A percentile compares a stretch with the other conserved stretches of the same genome.
Evolutionary conservation across 1,284 basidiomycete genomes (phyloP).

Genomic region (Cryptococcus hybrid): DNA sequence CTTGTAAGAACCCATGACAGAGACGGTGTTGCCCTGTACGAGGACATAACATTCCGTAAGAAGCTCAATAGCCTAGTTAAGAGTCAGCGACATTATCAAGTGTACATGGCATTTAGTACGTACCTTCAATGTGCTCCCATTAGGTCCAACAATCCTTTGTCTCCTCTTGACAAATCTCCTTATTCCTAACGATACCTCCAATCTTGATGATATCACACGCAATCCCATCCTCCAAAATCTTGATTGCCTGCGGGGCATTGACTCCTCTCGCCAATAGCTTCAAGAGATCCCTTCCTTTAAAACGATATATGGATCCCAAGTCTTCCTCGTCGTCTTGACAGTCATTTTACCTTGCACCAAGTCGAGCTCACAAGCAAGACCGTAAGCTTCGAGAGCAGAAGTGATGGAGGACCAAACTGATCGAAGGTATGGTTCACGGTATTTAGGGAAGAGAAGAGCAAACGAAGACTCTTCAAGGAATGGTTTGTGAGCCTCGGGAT

Average conservation of each 20-base stretch:
- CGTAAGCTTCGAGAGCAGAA: slow-evolving; percentile 75
- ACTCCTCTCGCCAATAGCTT: slow-evolving; percentile 94
- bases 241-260: slow-evolving; percentile 68
- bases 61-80: slow-evolving; percentile 86
- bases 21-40: slow-evolving; percentile 97
- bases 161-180: slow-evolving; percentile 97
- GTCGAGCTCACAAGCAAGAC: slow-evolving; percentile 87
- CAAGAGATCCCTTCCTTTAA: slow-evolving; percentile 94
- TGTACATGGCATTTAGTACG: slow-evolving; percentile 14
- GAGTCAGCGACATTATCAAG: background rate
- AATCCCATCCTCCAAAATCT: slow-evolving; percentile 84
- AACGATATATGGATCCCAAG: slow-evolving; percentile 94
- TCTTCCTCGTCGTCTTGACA: slow-evolving; percentile 94
- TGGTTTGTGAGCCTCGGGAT: slow-evolving; percentile 55
- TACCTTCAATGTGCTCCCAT: slow-evolving; percentile 94
- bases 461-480: slow-evolving; percentile 97
- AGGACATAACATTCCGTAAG: slow-evolving; percentile 96
- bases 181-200: slow-evolving; percentile 89
- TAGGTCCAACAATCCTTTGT: slow-evolving; percentile 95
- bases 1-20: slow-evolving; percentile 95
- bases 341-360: slow-evolving; percentile 97
- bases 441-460: slow-evolving; percentile 97
- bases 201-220: slow-evolving; percentile 99
- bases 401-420: slow-evolving; percentile 96
- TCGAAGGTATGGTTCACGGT: slow-evolving; percentile 92